phyloP scores from a whole-genome alignment of 768 basidiomycete species.

The Mycena haematopus region DNA sequence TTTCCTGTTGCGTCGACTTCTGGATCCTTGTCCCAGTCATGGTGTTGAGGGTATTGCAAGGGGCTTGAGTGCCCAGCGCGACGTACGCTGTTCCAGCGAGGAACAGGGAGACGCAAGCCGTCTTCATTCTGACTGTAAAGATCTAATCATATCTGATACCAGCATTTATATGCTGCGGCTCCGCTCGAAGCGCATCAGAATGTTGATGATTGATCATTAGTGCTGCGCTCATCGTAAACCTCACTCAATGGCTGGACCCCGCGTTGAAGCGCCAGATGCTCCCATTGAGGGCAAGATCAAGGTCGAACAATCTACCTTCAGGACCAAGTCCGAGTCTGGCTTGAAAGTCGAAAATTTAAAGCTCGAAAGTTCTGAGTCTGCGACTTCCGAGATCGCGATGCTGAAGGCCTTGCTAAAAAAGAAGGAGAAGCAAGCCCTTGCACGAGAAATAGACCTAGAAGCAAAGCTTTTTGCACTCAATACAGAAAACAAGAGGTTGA shows the following conservation, averaged over 20 bases:
- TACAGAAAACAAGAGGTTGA: constrained; percentile 1
- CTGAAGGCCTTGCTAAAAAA: background rate
- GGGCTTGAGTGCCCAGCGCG: background rate
- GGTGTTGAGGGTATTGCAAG: background rate
- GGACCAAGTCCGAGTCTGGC: no score
- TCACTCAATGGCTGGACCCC: no score
- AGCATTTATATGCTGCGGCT: background rate
- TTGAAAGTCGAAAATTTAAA: no score
- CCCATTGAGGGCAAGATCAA: no score
- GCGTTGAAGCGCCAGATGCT: no score
- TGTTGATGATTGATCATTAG: no score
- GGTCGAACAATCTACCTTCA: no score
- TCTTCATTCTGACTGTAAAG: background rate
- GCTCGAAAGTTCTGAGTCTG: no score
- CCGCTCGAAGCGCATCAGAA: background rate
- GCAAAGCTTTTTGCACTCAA: no score
- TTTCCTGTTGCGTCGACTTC: constrained; percentile 18
- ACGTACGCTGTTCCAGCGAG: background rate
- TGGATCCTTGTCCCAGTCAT: constrained; percentile 17
- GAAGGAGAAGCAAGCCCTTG: background rate
- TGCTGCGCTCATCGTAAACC: no score
- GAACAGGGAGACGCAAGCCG: background rate
- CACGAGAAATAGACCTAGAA: background rate
- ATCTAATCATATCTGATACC: background rate
- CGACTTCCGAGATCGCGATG: background rate